Percentiles rank a stretch among this genome's conserved stretches.
Conservation (phyloP, 495 filamentous ascomycete genomes). For the Penicillium pulvis region DNA sequence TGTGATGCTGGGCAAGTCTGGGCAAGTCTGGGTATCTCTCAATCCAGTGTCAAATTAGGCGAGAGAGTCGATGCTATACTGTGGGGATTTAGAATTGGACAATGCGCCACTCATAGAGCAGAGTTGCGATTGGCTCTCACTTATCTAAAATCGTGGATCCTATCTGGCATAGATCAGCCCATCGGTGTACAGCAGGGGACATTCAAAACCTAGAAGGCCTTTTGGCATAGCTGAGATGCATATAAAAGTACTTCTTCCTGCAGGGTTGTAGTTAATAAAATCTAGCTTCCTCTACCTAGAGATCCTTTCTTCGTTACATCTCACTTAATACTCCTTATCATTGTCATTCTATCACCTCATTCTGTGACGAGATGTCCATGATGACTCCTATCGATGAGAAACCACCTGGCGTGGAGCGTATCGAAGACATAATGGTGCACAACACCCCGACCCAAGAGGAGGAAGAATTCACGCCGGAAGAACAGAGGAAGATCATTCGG, state of each 20-base stretch:
- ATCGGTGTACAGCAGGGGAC: background rate
- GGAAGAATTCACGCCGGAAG: constrained; percentile 38
- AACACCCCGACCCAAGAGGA: constrained; percentile 27
- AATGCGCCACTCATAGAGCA: background rate
- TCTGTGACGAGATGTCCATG: background rate
- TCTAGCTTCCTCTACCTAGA: background rate
- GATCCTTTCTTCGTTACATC: background rate
- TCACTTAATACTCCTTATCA: background rate
- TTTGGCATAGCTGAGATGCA: background rate
- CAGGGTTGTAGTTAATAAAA: background rate
- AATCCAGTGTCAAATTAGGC: background rate
- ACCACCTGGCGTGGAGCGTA: constrained; percentile 25
- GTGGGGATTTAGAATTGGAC: background rate
- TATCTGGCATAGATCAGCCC: background rate
- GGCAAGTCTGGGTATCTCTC: background rate
- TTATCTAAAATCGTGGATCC: background rate
- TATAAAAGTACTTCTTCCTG: background rate
- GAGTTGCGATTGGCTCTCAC: background rate
- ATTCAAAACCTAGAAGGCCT: background rate
- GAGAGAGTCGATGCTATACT: background rate
- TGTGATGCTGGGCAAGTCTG: background rate
- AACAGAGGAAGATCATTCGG: constrained; percentile 54
- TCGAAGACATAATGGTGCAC: constrained; percentile 32
- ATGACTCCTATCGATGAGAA: constrained; percentile 26
- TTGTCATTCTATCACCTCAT: background rate